Base-by-base conservation (phyloP, 495 filamentous ascomycete species). In the Tetracladium marchalianum region DNA sequence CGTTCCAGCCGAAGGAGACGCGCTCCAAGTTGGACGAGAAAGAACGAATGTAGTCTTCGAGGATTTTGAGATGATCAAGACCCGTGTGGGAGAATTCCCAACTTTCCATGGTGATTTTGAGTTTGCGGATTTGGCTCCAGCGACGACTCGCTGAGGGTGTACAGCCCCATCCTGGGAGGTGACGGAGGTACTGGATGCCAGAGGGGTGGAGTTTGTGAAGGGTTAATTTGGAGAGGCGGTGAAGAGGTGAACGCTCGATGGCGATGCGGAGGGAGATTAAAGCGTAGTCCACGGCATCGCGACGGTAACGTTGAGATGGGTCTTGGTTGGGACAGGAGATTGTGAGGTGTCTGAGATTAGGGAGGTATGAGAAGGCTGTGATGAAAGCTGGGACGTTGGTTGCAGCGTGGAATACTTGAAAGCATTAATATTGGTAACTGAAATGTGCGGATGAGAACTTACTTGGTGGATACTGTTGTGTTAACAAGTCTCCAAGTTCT, bases 311-410 rank as follows among this genome's bases (percentile, higher is more conserved):
- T 56, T 84, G 76, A 16, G 69, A 63, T 16, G 76, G 66, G 34
- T 77, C 68, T 62, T 87, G 81, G 17, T 75, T 81, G n/a, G 80
- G 82, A 43, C 81, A 87, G 40, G 72, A 77, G 55, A 92, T 71
- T 42, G 73, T 76, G 42, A 89, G 67, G 57, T 86, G 83, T 34
- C 72, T 67, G 52, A 92, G 69, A 54, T 75, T 76, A 27, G 73
- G 64, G 47, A 89, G 61, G 34, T 73, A 60, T 13, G 71, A 69
- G 52, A 90, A 72, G 37, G 82, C 82, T 42, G 72, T 69, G 22
- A 88, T 78, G 66, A 90, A 89, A 31, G 83, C 79, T 5, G 82
- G 72, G 11, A 89, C 77, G 54, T 92, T 87, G 39, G 82, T 85
- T n/a, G 85, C 84, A 4, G 85, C 81, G 54, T 90, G 86, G 66